Evolutionary conservation across 1,284 basidiomycete genomes (phyloP).

Genomic region (Gomphus sp.): DNA sequence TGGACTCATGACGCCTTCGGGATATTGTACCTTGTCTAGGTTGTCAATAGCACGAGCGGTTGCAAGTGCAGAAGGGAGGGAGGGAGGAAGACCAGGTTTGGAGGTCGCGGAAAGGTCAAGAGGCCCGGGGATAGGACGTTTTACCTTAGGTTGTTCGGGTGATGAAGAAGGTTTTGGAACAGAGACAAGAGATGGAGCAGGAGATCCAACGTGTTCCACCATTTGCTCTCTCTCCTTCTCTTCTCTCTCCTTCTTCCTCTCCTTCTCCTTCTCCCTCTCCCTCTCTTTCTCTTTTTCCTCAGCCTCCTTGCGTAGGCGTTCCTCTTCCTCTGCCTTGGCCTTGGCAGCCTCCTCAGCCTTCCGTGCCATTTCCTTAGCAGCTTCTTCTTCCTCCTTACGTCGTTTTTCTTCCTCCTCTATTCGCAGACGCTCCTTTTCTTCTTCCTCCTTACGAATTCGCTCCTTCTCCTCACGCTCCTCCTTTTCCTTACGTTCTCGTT

Average conservation of each 20-base stretch:
- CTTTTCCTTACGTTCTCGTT: slow-evolving; percentile 15
- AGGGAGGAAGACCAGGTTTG: slow-evolving; percentile 30
- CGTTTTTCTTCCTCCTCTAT: slow-evolving; percentile 22
- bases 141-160: slow-evolving; percentile 27
- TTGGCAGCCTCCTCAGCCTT: slow-evolving; percentile 30
- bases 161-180: slow-evolving; percentile 23
- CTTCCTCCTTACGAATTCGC: slow-evolving; percentile 27
- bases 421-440: slow-evolving; percentile 29
- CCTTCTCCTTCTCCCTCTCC: slow-evolving; percentile 14
- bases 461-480: slow-evolving; percentile 22
- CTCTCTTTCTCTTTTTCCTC: slow-evolving; percentile 20
- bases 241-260: slow-evolving; percentile 17
- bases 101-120: slow-evolving; percentile 54
- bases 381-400: slow-evolving; percentile 23
- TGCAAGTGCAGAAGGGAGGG: slow-evolving; percentile 59
- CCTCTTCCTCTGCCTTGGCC: slow-evolving; percentile 20
- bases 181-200: slow-evolving; percentile 18
- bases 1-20: slow-evolving; percentile 78
- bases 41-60: slow-evolving; percentile 80
- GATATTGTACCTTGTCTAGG: slow-evolving; percentile 74
- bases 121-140: slow-evolving; percentile 45
- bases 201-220: slow-evolving; percentile 20
- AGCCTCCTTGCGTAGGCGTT: slow-evolving; percentile 16
- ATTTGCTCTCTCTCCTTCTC: slow-evolving; percentile 25
- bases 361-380: slow-evolving; percentile 24